phyloP scores from a whole-genome alignment of 2,329 filamentous ascomycete species.

The Colletotrichum sublineola region DNA sequence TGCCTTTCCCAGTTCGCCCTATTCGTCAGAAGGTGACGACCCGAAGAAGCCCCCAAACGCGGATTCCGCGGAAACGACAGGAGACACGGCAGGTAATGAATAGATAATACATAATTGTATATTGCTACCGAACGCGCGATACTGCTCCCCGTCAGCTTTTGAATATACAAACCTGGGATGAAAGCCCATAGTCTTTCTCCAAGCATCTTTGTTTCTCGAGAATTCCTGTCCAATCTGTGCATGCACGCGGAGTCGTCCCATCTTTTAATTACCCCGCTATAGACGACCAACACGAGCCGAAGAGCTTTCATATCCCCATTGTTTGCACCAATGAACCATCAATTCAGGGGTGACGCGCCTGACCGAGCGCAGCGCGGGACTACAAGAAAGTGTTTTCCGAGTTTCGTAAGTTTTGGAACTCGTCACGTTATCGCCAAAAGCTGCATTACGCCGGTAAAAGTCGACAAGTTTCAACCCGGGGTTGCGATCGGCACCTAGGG shows the following conservation, averaged over 20 bases:
- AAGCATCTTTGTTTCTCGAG: not conserved
- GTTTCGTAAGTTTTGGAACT: slow-evolving; percentile 55
- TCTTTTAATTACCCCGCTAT: not conserved
- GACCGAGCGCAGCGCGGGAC: slow-evolving; percentile 57
- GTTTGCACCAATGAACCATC: slow-evolving; percentile 63
- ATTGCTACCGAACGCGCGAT: not conserved
- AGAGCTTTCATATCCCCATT: slow-evolving; percentile 54
- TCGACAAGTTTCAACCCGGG: slow-evolving; percentile 67
- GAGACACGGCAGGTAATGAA: too few species aligned
- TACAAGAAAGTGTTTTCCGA: slow-evolving; percentile 54
- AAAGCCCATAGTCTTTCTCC: not conserved
- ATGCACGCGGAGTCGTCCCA: too few species aligned
- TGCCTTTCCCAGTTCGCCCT: too few species aligned
- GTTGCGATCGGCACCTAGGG: slow-evolving; percentile 55
- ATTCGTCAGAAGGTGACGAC: too few species aligned
- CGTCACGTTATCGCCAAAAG: not conserved
- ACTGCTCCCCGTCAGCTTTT: not conserved
- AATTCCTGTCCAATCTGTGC: not conserved
- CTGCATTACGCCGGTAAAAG: slow-evolving; percentile 56
- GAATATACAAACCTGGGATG: not conserved
- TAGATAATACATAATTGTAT: not conserved
- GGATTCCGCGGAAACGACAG: too few species aligned
- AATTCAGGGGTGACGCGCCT: slow-evolving; percentile 58
- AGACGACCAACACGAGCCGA: slow-evolving; percentile 17
- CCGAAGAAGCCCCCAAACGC: too few species aligned